Conservation (phyloP, 2,329 filamentous ascomycete genomes). For the Alternaria panax region DNA sequence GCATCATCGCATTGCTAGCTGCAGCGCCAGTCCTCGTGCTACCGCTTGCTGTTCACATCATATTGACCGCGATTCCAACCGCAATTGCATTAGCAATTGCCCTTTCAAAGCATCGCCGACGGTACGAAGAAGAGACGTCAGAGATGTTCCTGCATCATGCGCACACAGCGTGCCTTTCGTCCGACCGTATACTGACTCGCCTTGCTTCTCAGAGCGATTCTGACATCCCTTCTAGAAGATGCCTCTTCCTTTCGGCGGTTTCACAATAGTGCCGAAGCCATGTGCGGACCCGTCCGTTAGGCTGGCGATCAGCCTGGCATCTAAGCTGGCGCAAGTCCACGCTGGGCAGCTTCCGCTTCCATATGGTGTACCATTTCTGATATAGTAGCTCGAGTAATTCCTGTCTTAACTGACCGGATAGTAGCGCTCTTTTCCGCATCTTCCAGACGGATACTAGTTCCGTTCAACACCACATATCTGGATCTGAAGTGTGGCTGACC, state of each 20-base stretch:
- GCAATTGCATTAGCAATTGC: not conserved
- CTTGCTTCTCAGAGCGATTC: constrained; percentile 7
- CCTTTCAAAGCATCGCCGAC: not conserved
- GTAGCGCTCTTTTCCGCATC: not conserved
- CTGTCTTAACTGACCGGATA: not conserved
- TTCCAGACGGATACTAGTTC: not conserved
- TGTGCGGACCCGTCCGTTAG: constrained; percentile 21
- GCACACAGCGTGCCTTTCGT: constrained; percentile 2
- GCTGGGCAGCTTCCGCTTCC: not conserved
- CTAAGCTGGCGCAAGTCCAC: constrained; percentile 4
- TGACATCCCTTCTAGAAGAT: constrained; percentile 23
- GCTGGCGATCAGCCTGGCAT: constrained; percentile 20
- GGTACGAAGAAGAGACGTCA: not conserved
- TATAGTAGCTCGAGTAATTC: not conserved
- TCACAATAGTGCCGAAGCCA: constrained; percentile 23
- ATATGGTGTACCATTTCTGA: constrained; percentile 4
- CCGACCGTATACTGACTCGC: constrained; percentile 14
- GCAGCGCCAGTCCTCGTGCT: constrained; percentile 4
- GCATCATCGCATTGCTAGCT: constrained; percentile 24
- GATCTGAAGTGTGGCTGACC: not conserved
- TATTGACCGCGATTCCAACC: constrained; percentile 11
- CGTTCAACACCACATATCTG: not conserved
- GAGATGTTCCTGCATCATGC: not conserved
- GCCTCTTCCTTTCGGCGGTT: constrained; percentile 19
- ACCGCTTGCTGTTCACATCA: constrained; percentile 12